A percentile compares a stretch with the other conserved stretches of the same genome.
phyloP scores from a whole-genome alignment of 2,329 filamentous ascomycete species.

The Ophiostoma sp. region DNA sequence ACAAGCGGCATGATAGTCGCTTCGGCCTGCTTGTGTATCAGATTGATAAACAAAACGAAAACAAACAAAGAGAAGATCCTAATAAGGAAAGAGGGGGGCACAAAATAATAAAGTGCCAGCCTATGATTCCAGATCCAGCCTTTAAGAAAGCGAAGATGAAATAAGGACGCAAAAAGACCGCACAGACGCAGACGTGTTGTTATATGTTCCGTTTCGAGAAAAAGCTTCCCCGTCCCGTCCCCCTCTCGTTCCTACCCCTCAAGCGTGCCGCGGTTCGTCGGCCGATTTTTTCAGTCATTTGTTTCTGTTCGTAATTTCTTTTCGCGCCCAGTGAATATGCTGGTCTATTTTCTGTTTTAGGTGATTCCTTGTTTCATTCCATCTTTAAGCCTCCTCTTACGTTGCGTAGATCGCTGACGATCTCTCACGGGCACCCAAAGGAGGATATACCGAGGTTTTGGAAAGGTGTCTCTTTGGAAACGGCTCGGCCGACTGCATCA shows the following conservation, averaged over 20 bases:
- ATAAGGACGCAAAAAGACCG: neutral
- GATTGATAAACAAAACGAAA: neutral
- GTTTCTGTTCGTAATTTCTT: neutral
- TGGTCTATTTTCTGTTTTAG: neutral
- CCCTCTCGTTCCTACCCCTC: slow-evolving; percentile 16
- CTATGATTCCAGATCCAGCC: neutral
- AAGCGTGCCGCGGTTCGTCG: slow-evolving; percentile 5
- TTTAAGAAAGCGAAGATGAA: no score
- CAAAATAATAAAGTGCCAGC: neutral
- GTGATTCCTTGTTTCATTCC: neutral
- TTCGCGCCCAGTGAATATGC: neutral
- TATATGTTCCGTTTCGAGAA: slow-evolving; percentile 1
- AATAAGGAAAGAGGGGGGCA: neutral
- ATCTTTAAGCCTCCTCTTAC: neutral
- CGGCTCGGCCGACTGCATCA: slow-evolving; percentile 4
- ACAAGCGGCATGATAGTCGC: neutral
- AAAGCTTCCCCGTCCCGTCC: slow-evolving; percentile 1
- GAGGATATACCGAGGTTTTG: slow-evolving; percentile 5
- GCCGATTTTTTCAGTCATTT: neutral
- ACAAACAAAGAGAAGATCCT: neutral
- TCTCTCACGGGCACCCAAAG: neutral
- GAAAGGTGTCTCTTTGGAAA: no score
- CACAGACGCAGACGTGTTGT: neutral
- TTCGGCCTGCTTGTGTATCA: slow-evolving; percentile 14
- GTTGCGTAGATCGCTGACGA: neutral